Percentiles rank a stretch among this genome's conserved stretches.
Conservation (phyloP, 208 protist species). For the Tetramitus jugosus region DNA sequence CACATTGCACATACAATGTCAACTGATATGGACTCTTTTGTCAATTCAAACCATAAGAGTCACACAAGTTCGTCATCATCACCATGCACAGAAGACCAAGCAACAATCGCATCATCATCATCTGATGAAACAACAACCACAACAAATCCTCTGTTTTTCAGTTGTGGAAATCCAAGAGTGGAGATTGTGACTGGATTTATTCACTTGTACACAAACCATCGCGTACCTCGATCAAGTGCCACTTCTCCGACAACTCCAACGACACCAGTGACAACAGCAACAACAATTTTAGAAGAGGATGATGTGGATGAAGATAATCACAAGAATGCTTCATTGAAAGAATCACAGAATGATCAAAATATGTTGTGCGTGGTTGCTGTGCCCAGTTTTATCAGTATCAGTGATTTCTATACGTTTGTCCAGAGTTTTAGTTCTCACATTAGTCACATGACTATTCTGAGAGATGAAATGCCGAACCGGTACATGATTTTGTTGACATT, state of each 20-base stretch:
- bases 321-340: too few species aligned
- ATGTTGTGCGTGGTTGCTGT: conserved; percentile 2
- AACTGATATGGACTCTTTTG: too few species aligned
- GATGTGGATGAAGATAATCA: too few species aligned
- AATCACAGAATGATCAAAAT: background rate
- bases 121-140: too few species aligned
- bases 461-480: background rate
- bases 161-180: background rate
- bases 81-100: too few species aligned
- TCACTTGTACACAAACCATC: conserved; percentile 20
- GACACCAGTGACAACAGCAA: background rate
- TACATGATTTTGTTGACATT: background rate
- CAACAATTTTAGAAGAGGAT: background rate
- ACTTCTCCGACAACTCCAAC: background rate
- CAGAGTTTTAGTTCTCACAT: background rate
- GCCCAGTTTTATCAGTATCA: background rate
- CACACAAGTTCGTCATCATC: too few species aligned
- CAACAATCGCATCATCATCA: too few species aligned
- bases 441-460: background rate
- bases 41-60: too few species aligned
- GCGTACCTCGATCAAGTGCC: background rate
- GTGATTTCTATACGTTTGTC: background rate
- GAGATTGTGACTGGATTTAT: background rate
- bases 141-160: too few species aligned
- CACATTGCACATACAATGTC: too few species aligned